Percentiles rank a stretch among this genome's conserved stretches.
Evolutionary conservation across 2,329 filamentous ascomycete species (phyloP).

Genomic region (Lasiodiplodia sp.): DNA sequence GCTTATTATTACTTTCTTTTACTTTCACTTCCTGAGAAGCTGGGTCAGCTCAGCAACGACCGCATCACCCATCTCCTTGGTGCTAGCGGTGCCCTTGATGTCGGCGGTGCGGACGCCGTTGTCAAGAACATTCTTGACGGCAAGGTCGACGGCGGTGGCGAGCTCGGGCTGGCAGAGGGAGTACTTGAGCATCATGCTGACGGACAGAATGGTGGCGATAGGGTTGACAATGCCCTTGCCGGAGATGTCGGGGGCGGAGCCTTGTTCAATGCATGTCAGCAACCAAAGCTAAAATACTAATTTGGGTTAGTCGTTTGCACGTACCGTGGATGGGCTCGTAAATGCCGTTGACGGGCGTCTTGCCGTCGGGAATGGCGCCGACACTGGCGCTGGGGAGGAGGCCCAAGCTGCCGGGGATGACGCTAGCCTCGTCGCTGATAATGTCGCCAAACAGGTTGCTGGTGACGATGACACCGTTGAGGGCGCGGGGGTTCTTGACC

Average conservation of each 20-base stretch:
- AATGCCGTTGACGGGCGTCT: conserved; percentile 86
- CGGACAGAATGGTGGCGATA: conserved; percentile 86
- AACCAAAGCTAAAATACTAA: neutral
- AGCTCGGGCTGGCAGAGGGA: conserved; percentile 81
- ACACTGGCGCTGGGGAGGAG: conserved; percentile 88
- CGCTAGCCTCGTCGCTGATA: conserved; percentile 91
- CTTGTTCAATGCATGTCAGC: conserved; percentile 49
- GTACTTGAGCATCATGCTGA: conserved; percentile 96
- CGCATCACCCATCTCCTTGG: conserved; percentile 82
- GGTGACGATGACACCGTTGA: conserved; percentile 92
- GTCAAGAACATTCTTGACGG: conserved; percentile 82
- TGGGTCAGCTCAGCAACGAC: conserved; percentile 76
- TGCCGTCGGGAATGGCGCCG: conserved; percentile 84
- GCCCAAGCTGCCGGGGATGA: conserved; percentile 90
- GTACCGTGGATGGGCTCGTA: conserved; percentile 97
- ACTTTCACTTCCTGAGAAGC: conserved; percentile 57
- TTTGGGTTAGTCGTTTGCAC: conserved; percentile 34
- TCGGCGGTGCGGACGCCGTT: conserved; percentile 80
- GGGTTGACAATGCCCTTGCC: conserved; percentile 93
- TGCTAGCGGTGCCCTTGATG: conserved; percentile 79
- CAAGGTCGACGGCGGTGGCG: conserved; percentile 79
- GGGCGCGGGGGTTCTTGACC: conserved; percentile 86
- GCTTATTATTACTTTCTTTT: neutral
- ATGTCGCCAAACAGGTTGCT: conserved; percentile 97
- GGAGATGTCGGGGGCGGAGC: conserved; percentile 91